Evolutionary conservation across 179 eudicot species (phyloP).

Genomic region (Gypsophila paniculata): DNA sequence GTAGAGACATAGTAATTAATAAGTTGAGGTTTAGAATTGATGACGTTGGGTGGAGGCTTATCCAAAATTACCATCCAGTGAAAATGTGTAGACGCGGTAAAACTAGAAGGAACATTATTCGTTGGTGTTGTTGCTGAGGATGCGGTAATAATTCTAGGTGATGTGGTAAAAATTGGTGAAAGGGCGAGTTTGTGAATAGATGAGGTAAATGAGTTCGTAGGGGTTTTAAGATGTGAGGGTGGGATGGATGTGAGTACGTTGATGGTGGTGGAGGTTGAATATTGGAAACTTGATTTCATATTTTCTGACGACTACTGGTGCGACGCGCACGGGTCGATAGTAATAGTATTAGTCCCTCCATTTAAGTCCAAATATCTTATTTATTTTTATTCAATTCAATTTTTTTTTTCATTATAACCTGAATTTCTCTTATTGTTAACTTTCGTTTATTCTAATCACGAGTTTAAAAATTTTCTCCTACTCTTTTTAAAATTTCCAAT

Average conservation of each 20-base stretch:
- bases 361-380: too few species aligned
- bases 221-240: background rate
- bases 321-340: too few species aligned
- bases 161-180: slow-evolving; percentile 11
- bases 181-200: background rate
- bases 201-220: slow-evolving; percentile 3
- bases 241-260: background rate
- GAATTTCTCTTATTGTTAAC: too few species aligned
- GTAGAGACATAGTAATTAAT: slow-evolving; percentile 56
- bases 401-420: too few species aligned
- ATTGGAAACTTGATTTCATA: too few species aligned
- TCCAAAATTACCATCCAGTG: slow-evolving; percentile 63
- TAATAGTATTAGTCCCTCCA: too few species aligned
- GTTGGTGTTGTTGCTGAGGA: slow-evolving; percentile 17
- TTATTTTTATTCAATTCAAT: too few species aligned
- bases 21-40: slow-evolving; percentile 37
- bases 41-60: slow-evolving; percentile 34
- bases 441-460: too few species aligned
- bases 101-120: slow-evolving; percentile 20
- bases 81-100: slow-evolving; percentile 21
- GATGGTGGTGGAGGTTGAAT: slow-evolving; percentile 12
- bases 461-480: too few species aligned
- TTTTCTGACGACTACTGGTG: too few species aligned
- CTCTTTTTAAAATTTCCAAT: too few species aligned
- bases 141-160: slow-evolving; percentile 9